A percentile compares a stretch with the other conserved stretches of the same genome.
These are phyloP conservation scores for Penicillium sclerotiorum DNA, from an alignment of 2,329 filamentous ascomycete species.

Conservation along the genomic window DNA sequence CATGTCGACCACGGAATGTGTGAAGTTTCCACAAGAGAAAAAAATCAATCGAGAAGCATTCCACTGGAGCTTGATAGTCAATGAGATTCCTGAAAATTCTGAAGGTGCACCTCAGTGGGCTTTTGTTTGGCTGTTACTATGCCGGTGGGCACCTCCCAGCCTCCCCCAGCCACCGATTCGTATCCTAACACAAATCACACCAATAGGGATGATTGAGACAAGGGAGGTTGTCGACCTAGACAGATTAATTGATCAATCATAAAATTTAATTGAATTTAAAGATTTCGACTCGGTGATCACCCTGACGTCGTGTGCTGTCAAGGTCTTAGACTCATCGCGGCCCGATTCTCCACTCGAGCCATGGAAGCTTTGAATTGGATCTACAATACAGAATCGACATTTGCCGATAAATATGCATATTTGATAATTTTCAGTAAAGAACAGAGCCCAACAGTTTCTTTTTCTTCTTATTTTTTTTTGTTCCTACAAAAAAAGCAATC, in stretches of 20 bases:
- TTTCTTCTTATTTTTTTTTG: neutral
- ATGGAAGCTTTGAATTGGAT: constrained; percentile 10
- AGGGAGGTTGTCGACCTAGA: constrained; percentile 16
- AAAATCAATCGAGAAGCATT: constrained; percentile 27
- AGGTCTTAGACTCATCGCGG: constrained; percentile 13
- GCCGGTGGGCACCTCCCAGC: constrained; percentile 25
- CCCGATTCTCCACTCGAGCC: constrained; percentile 12
- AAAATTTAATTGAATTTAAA: constrained; percentile 5
- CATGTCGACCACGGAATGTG: constrained; percentile 25
- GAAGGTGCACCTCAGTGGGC: constrained; percentile 16
- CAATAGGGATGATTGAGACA: constrained; percentile 25
- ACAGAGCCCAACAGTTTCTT: neutral
- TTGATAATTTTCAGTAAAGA: too few species aligned
- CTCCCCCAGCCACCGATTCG: constrained; percentile 28
- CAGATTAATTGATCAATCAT: constrained; percentile 12
- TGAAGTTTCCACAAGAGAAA: constrained; percentile 17
- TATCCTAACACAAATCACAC: constrained; percentile 9
- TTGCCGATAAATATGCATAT: neutral
- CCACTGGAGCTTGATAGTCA: constrained; percentile 16
- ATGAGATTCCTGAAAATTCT: constrained; percentile 11
- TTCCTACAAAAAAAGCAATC: neutral
- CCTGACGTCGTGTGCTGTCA: constrained; percentile 11
- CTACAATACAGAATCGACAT: neutral
- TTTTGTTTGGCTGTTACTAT: constrained; percentile 26
- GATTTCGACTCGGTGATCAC: constrained; percentile 2